These are phyloP conservation scores for Coemansia asiatica DNA, from an alignment of 192 early-diverging fungal genomes.

Conservation along the genomic window DNA sequence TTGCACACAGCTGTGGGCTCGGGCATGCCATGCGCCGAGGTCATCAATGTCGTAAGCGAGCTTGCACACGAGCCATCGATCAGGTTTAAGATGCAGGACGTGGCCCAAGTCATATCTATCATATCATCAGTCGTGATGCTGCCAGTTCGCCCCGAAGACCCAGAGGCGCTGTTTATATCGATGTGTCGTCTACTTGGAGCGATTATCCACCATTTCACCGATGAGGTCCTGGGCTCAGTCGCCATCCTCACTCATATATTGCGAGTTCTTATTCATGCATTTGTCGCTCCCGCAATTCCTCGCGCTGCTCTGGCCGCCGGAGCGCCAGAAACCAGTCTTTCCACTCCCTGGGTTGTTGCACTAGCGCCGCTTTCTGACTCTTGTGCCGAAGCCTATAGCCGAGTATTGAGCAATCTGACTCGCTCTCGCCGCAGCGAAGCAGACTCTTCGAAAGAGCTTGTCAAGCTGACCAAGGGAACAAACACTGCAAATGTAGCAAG, in stretches of 20 bases:
- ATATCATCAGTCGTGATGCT: slow-evolving; percentile 12
- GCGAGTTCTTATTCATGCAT: slow-evolving; percentile 42
- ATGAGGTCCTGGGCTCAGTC: slow-evolving; percentile 25
- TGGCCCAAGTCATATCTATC: slow-evolving; percentile 25
- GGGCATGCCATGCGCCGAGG: neutral
- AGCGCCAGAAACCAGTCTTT: neutral
- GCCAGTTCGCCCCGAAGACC: slow-evolving; percentile 9
- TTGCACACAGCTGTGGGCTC: slow-evolving; percentile 17
- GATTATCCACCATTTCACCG: slow-evolving; percentile 30
- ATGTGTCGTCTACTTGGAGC: slow-evolving; percentile 25
- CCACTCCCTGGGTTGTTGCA: slow-evolving; percentile 48
- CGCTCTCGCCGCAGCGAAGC: slow-evolving; percentile 11
- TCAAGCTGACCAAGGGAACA: slow-evolving; percentile 43
- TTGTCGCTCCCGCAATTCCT: slow-evolving; percentile 24
- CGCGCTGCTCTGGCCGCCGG: neutral
- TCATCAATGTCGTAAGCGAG: slow-evolving; percentile 24
- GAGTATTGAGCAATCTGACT: slow-evolving; percentile 31
- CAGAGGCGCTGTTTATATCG: slow-evolving; percentile 15
- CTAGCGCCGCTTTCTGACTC: slow-evolving; percentile 24
- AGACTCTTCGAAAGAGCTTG: slow-evolving; percentile 4
- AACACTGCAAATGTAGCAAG: slow-evolving; percentile 30
- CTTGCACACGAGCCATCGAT: slow-evolving; percentile 26
- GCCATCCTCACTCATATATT: slow-evolving; percentile 20
- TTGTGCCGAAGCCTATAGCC: slow-evolving; percentile 45
- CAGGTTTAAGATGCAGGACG: slow-evolving; percentile 38